A percentile compares a stretch with the other conserved stretches of the same genome.
phyloP scores from a whole-genome alignment of 2,329 filamentous ascomycete genomes.

The Malbranchea zuffiana region DNA sequence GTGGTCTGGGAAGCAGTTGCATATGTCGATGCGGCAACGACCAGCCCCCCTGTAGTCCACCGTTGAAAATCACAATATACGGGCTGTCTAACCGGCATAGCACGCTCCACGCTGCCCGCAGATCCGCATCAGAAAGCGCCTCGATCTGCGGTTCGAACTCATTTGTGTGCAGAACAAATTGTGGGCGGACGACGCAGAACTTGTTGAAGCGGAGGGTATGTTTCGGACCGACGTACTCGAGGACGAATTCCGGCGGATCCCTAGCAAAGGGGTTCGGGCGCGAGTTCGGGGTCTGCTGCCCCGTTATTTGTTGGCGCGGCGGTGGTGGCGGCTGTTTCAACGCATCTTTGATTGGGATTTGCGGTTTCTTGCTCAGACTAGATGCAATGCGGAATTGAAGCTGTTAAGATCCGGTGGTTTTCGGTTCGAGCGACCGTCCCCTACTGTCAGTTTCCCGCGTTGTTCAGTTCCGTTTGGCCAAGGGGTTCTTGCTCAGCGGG shows the following conservation, averaged over 20 bases:
- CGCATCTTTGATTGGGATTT: constrained; percentile 13
- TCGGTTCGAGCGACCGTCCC: constrained; percentile 4
- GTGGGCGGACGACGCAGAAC: constrained; percentile 16
- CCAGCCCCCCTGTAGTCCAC: constrained; percentile 15
- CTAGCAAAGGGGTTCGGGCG: constrained; percentile 11
- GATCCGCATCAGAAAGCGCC: constrained; percentile 11
- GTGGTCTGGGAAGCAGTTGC: constrained; percentile 13
- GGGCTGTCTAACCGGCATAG: constrained; percentile 11
- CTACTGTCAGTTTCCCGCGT: constrained; percentile 7
- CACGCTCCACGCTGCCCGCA: constrained; percentile 13
- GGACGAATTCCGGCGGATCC: constrained; percentile 16
- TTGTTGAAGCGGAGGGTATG: constrained; percentile 19
- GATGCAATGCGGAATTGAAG: constrained; percentile 16
- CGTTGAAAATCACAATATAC: constrained; percentile 15
- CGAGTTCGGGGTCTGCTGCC: constrained; percentile 7
- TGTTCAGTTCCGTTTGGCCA: background rate
- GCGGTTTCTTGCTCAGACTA: constrained; percentile 15
- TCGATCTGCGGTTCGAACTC: constrained; percentile 17
- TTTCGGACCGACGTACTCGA: constrained; percentile 12
- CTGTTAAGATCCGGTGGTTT: constrained; percentile 9
- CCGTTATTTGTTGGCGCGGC: background rate
- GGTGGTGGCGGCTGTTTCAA: constrained; percentile 2
- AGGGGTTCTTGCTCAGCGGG: constrained; percentile 5
- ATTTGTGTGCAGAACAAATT: constrained; percentile 17
- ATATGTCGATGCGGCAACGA: constrained; percentile 15